Base-by-base conservation (phyloP, 2,329 filamentous ascomycete species). In the Colletotrichum incanum region DNA sequence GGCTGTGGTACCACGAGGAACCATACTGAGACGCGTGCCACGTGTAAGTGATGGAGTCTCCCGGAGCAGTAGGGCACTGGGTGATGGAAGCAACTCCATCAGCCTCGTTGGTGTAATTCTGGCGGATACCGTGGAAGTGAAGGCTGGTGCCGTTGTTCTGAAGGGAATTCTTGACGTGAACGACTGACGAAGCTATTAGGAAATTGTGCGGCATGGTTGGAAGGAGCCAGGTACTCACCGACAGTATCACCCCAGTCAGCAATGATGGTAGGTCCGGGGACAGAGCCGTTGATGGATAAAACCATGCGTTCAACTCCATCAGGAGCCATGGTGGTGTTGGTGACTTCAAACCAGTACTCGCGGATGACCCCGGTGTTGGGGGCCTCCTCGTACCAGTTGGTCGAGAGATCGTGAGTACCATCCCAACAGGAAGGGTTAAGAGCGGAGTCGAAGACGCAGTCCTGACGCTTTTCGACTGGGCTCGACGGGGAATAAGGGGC, bases 1-100 rank as follows among this genome's bases (percentile, higher is more conserved):
- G 90, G 2, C 86, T 89, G 77, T 92, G 91, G 67, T 91, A 92
- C 88, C 88, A 91, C 3, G 83, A 83, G 0, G 85, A 82, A 20
- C 90, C 88, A 78, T 90, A 87, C 75, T 87, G 83, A 0, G 86
- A 88, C 5, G 86, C 88, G 61, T 84, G 83, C 80, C 87, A 92
- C 2, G 79, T 86, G 79, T 93, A 93, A 3, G 87, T 90, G 60
- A 85, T 84, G 1, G 83, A 83, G 14, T 86, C 76, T 0, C 88
- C 88, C 0, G 88, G 87, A 0, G 88, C 82, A 50, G 86, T 82
- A 1, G 87, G 86, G 69, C 87, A 88, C 72, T 88, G 83, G 1
- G 84, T 87, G 26, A 87, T 79, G 9, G 80, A 81, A 1, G 78
- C 81, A 8, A 91, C 89, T 65, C 91, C 91, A 72, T 92, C 90